Conservation (phyloP, 257 asterid species). For the Nicotiana obtusifolia region DNA sequence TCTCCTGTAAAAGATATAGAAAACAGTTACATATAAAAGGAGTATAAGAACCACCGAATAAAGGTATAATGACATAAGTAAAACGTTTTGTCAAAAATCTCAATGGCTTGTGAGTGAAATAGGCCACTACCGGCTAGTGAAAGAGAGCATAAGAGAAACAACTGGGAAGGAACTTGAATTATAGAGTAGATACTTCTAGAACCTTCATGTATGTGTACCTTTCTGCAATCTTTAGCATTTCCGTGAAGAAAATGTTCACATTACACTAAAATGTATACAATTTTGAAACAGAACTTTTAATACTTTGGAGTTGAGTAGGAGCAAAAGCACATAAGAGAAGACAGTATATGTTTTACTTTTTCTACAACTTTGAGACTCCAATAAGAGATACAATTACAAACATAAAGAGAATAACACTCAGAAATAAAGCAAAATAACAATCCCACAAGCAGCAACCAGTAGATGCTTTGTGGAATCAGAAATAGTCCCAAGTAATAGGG, state of each 20-base stretch:
- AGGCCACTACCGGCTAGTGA: background rate
- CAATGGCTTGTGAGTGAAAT: background rate
- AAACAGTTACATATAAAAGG: constrained; percentile 7
- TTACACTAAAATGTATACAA: background rate
- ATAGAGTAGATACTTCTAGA: background rate
- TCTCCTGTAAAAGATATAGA: constrained; percentile 54
- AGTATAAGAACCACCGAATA: background rate
- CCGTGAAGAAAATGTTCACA: background rate
- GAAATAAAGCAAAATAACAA: background rate
- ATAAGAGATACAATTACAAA: background rate
- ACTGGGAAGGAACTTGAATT: background rate
- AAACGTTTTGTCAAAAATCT: background rate
- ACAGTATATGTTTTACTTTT: background rate
- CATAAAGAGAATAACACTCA: background rate
- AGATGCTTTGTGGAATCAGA: background rate
- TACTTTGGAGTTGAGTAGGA: background rate
- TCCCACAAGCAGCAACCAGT: background rate
- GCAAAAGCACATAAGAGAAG: background rate
- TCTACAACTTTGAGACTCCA: background rate
- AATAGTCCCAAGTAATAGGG: background rate
- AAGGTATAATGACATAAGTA: background rate
- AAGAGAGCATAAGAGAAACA: background rate
- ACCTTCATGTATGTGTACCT: background rate
- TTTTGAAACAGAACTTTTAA: background rate
- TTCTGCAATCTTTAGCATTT: background rate